Percentiles rank a stretch among this genome's conserved stretches.
Conservation (phyloP, 176 grass and related monocot genomes). For the Rhipidocladum racemiflorum region DNA sequence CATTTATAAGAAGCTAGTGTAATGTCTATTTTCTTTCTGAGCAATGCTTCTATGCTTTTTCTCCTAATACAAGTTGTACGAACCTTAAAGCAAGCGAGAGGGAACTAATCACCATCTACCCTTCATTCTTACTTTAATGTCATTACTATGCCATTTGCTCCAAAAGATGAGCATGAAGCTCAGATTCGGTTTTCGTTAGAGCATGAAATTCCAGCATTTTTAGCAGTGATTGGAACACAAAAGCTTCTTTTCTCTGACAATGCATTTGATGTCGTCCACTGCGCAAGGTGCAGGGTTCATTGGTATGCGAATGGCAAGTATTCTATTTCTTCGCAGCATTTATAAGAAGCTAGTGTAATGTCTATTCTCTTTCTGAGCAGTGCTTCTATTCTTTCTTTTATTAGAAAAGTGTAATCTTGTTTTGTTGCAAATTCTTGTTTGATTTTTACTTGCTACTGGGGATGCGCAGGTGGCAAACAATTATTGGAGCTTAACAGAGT, state of each 20-base stretch:
- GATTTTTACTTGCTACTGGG: slow-evolving; percentile 3
- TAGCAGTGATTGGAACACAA: slow-evolving; percentile 81
- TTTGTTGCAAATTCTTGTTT: background rate
- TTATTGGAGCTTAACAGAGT: slow-evolving; percentile 93
- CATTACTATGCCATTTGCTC: slow-evolving; percentile 89
- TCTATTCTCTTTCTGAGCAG: no score
- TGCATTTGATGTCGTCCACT: slow-evolving; percentile 82
- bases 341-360: background rate
- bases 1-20: slow-evolving; percentile 2
- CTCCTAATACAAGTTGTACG: no score
- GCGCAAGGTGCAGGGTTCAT: slow-evolving; percentile 84
- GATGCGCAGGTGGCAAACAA: slow-evolving; percentile 68
- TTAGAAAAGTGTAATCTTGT: background rate
- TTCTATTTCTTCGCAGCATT: slow-evolving; percentile 13
- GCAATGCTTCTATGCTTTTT: no score
- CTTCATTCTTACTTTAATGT: no score
- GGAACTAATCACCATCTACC: no score
- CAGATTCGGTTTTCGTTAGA: slow-evolving; percentile 96
- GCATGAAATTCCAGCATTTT: slow-evolving; percentile 83
- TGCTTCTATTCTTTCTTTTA: no score
- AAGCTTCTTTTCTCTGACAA: slow-evolving; percentile 84
- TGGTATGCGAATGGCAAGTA: slow-evolving; percentile 78
- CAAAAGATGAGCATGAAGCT: slow-evolving; percentile 96
- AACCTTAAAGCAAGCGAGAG: no score
- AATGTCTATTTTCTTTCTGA: background rate